Evolutionary conservation across 768 basidiomycete species (phyloP), one percentile per base, ranked within the genome.

Genomic region (Trametes gibbosa): DNA sequence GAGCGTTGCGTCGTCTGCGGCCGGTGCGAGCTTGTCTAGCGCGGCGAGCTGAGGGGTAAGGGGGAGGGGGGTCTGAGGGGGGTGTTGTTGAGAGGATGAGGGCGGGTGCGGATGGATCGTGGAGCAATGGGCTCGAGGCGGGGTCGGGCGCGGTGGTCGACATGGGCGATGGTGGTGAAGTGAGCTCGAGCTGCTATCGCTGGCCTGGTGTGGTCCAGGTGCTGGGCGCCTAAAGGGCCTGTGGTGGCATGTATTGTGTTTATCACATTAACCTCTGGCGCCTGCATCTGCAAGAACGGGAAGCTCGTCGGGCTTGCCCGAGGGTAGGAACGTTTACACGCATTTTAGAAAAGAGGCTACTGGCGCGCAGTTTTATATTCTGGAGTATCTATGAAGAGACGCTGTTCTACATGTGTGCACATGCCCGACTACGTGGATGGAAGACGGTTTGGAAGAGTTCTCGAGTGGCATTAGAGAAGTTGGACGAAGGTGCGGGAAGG

Each of bases 51-150:
- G 78, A 75, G 19, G 86, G 87, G 70, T 90, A 90, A 1, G 88
- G 88, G 0, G 88, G 88, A 10, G 88, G 88, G 3, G 88, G 88
- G 63, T 90, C 87, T 10, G 71, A 56, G 5, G 70, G 66, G n/a
- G 65, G 65, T 12, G 54, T 61, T 17, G 58, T 63, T 12, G 56
- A 61, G 12, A 67, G 50, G 5, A 68, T 57, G 9, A 67, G 19
- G 5, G 53, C 48, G 5, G 64, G 57, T 14, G 63, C 53, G 2
- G 53, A 43, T 25, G 53, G 53, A 5, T 60, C 59, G 12, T 55
- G 53, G n/a, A 60, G 53, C 21, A 61, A 46, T 8, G 49, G 53
- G 5, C 48, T 43, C 23, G 53, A 51, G 2, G 55, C 27, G 7
- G 60, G 50, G 17, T 56, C 45, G 12, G 55, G 8, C 35, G 59